A percentile compares a stretch with the other conserved stretches of the same genome.
phyloP scores from a whole-genome alignment of 768 basidiomycete genomes.

The Trametes cubensis region DNA sequence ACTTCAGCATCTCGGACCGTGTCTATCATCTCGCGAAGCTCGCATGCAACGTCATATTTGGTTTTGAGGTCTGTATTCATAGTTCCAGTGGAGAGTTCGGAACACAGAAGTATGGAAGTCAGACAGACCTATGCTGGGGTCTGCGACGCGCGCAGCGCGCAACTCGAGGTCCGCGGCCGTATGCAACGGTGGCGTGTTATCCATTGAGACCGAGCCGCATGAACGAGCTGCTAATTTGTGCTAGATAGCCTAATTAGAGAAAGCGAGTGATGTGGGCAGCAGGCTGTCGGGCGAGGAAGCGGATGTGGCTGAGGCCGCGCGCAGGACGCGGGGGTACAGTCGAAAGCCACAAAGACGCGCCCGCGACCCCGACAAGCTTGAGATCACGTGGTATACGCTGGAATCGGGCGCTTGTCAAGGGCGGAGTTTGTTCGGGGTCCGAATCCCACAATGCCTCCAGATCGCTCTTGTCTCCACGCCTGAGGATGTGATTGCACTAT shows the following conservation, averaged over 20 bases:
- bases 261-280: background rate
- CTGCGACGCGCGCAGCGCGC: conserved; percentile 72
- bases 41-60: conserved; percentile 70
- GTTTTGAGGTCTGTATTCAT: conserved; percentile 61
- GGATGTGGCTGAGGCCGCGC: conserved; percentile 21
- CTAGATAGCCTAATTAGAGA: background rate
- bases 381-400: background rate
- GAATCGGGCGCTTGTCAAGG: background rate
- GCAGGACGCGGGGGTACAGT: conserved; percentile 19
- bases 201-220: conserved; percentile 38
- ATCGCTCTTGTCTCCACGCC: no score
- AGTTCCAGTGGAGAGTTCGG: background rate
- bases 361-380: conserved; percentile 17
- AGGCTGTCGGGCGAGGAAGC: background rate
- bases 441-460: no score
- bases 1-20: conserved; percentile 74
- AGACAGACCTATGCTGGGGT: conserved; percentile 67
- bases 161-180: conserved; percentile 66
- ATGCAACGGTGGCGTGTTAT: conserved; percentile 45
- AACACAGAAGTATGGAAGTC: background rate
- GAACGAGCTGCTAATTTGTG: background rate
- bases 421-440: no score
- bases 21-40: conserved; percentile 82
- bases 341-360: conserved; percentile 21
- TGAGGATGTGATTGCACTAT: no score